A percentile compares a stretch with the other conserved stretches of the same genome.
Conservation (phyloP, 139 green algal species). For the Chlorella sp. region DNA sequence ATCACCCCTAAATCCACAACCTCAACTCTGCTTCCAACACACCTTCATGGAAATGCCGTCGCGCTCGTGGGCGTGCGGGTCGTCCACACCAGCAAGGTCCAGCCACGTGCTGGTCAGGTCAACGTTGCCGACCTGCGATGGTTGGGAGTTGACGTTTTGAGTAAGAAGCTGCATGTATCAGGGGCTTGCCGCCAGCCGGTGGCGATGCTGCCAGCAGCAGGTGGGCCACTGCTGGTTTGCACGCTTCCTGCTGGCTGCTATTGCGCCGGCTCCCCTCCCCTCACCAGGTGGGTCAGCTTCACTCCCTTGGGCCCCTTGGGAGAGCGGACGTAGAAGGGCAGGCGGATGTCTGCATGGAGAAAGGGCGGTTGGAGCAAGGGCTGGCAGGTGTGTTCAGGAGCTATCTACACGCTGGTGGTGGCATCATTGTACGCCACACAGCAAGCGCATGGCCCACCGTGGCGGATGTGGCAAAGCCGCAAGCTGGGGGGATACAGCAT, state of each 20-base stretch:
- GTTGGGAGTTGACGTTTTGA: too few species aligned
- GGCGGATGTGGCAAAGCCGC: too few species aligned
- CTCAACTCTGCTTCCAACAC: too few species aligned
- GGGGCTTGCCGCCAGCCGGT: too few species aligned
- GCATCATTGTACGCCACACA: background rate
- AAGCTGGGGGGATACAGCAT: too few species aligned
- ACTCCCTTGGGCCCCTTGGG: background rate
- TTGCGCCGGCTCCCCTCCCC: background rate
- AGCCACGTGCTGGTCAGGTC: background rate
- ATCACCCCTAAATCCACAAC: background rate
- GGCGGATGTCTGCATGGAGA: background rate
- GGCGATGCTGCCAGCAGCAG: background rate
- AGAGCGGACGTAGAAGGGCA: background rate
- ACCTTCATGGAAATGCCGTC: background rate
- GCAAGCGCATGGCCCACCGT: too few species aligned
- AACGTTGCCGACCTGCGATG: background rate
- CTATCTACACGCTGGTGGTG: too few species aligned
- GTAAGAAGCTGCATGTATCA: too few species aligned
- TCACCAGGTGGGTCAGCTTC: constrained; percentile 1
- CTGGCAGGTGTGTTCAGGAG: too few species aligned
- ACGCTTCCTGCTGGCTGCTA: background rate
- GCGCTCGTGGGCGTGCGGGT: background rate
- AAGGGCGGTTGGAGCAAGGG: background rate
- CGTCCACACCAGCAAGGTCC: background rate
- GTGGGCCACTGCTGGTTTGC: background rate